Percentiles rank a stretch among this genome's conserved stretches.
phyloP scores from a whole-genome alignment of 2,329 filamentous ascomycete genomes.

The Botrytis fabae region DNA sequence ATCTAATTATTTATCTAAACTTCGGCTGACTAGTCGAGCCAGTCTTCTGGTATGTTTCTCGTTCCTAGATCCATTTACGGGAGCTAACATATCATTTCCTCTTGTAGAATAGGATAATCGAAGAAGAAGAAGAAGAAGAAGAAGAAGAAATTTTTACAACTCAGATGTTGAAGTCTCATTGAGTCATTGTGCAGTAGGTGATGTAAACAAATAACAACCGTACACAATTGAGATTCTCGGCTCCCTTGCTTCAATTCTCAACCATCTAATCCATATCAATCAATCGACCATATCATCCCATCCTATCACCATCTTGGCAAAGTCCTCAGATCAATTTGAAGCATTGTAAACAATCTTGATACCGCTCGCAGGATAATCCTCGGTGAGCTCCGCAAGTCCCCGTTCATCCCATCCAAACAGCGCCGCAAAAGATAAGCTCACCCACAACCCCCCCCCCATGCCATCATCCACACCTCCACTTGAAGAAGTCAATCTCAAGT shows the following conservation, averaged over 20 bases:
- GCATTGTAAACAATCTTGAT: background rate
- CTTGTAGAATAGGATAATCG: background rate
- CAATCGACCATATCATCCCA: background rate
- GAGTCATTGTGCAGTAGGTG: background rate
- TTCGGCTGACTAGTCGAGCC: background rate
- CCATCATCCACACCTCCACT: background rate
- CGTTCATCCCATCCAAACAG: background rate
- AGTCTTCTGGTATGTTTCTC: background rate
- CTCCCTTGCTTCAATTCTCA: background rate
- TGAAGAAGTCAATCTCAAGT: background rate
- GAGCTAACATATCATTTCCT: slow-evolving; percentile 1
- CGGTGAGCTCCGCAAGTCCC: background rate
- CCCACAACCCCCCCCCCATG: background rate
- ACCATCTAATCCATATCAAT: background rate
- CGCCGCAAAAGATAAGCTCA: slow-evolving; percentile 2
- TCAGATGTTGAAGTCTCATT: background rate
- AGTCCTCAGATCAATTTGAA: background rate
- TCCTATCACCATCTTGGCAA: background rate
- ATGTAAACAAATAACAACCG: background rate
- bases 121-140: background rate
- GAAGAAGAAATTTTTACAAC: background rate
- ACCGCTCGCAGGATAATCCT: background rate
- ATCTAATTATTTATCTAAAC: background rate
- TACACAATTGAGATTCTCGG: background rate
- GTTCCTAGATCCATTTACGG: background rate